A percentile compares a stretch with the other conserved stretches of the same genome.
These are phyloP conservation scores for Pyrenula aspistea DNA, from an alignment of 495 filamentous ascomycete genomes.

Conservation along the genomic window DNA sequence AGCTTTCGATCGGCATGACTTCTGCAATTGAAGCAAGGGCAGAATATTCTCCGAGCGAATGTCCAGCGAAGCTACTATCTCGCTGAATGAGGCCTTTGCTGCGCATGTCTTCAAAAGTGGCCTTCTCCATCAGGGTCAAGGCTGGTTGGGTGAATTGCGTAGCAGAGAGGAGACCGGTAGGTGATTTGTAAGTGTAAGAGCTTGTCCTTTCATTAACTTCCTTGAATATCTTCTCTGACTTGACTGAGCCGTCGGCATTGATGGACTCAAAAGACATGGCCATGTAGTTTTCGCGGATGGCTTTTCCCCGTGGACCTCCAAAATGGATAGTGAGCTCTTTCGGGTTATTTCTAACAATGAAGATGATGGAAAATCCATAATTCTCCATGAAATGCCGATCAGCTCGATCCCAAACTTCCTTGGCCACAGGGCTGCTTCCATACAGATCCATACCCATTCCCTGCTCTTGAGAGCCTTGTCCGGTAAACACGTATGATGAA, in stretches of 20 bases:
- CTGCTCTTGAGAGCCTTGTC: slow-evolving; percentile 95
- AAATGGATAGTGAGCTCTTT: slow-evolving; percentile 99
- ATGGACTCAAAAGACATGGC: slow-evolving; percentile 99
- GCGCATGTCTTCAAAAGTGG: slow-evolving; percentile 97
- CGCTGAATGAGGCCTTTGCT: slow-evolving; percentile 90
- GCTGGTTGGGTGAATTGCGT: slow-evolving; percentile 98
- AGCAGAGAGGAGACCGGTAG: slow-evolving; percentile 87
- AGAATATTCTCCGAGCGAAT: slow-evolving; percentile 97
- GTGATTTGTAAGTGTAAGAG: slow-evolving; percentile 94
- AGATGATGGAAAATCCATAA: slow-evolving; percentile 94
- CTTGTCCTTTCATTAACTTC: slow-evolving; percentile 82
- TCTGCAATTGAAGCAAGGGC: slow-evolving; percentile 92
- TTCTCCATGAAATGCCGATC: slow-evolving; percentile 98
- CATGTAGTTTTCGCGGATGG: slow-evolving; percentile 98
- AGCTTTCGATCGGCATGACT: slow-evolving; percentile 96
- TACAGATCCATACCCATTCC: slow-evolving; percentile 99
- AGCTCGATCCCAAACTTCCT: slow-evolving; percentile 96
- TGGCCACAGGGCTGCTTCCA: slow-evolving; percentile 77
- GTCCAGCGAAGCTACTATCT: slow-evolving; percentile 93
- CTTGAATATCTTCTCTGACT: slow-evolving; percentile 99
- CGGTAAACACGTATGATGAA: slow-evolving; percentile 94
- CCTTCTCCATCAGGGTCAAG: slow-evolving; percentile 98
- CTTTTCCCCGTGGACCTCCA: slow-evolving; percentile 89
- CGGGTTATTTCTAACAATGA: slow-evolving; percentile 98
- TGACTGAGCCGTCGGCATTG: slow-evolving; percentile 75